phyloP scores from a whole-genome alignment of 352 stramenopile species.

The Phytophthora constricta region DNA sequence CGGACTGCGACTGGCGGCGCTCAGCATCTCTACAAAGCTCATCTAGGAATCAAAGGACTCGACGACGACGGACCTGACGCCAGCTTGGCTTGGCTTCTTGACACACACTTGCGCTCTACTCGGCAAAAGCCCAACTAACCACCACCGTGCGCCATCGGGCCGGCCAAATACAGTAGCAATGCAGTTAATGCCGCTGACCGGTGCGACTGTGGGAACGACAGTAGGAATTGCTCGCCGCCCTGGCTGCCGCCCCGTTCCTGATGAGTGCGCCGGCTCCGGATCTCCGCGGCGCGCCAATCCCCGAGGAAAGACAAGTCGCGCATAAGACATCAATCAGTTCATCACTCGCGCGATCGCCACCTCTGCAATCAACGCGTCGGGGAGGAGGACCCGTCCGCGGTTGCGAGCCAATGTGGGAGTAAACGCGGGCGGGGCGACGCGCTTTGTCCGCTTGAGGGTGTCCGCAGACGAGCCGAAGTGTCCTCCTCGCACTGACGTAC shows the following conservation, averaged over 20 bases:
- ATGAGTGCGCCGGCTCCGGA: conserved; percentile 41
- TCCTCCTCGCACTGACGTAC: conserved; percentile 19
- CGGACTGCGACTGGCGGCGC: conserved; percentile 15
- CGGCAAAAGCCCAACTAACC: conserved; percentile 39
- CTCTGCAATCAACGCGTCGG: conserved; percentile 35
- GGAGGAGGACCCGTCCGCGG: background rate
- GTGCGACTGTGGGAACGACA: background rate
- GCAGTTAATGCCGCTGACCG: background rate
- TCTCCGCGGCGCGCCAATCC: conserved; percentile 22
- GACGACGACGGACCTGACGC: conserved; percentile 2
- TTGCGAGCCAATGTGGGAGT: background rate
- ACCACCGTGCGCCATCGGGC: background rate
- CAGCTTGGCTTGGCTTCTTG: conserved; percentile 19
- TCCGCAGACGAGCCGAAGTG: conserved; percentile 26
- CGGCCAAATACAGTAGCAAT: no score
- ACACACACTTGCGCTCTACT: conserved; percentile 28
- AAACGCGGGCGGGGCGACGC: no score
- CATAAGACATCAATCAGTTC: conserved; percentile 28
- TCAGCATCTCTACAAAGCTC: conserved; percentile 38
- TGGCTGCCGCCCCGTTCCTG: conserved; percentile 16
- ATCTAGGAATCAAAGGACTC: conserved; percentile 19
- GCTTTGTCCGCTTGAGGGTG: no score
- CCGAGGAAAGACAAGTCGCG: conserved; percentile 24
- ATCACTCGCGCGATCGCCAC: conserved; percentile 12
- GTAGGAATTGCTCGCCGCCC: background rate